Conservation (phyloP, 176 grass and related monocot species). For the Aegilops longissima region DNA sequence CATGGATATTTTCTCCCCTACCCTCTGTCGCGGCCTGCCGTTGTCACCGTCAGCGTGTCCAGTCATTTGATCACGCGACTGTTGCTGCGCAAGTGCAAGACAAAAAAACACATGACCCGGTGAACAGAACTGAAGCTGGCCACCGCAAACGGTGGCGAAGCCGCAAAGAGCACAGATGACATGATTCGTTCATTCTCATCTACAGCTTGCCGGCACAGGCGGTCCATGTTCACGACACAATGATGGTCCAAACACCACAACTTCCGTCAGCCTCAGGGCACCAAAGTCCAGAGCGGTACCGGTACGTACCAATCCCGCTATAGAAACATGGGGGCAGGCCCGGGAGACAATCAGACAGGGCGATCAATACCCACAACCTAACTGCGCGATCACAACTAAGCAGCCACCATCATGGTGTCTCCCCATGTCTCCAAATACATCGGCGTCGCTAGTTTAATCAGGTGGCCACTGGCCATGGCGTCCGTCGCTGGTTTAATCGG, state of each 20-base stretch:
- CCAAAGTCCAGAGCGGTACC: background rate
- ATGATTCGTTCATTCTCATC: background rate
- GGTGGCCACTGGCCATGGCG: no score
- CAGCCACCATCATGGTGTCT: constrained; percentile 40
- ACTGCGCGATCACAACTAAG: constrained; percentile 10
- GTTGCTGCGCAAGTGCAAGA: background rate
- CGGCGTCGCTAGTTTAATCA: background rate
- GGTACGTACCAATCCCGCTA: background rate
- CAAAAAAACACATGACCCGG: background rate
- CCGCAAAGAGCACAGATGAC: background rate
- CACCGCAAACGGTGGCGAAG: background rate
- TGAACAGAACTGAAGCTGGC: background rate
- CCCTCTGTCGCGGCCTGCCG: background rate
- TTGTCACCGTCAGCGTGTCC: background rate
- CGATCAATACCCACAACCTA: constrained; percentile 23
- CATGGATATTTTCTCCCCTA: background rate
- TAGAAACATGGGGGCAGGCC: background rate
- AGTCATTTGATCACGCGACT: background rate
- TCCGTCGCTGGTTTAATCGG: background rate
- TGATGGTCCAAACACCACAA: constrained; percentile 11
- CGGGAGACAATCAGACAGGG: constrained; percentile 21
- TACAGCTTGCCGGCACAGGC: background rate
- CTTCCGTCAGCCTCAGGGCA: background rate
- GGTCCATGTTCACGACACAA: background rate
- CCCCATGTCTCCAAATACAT: background rate